Base-by-base conservation (phyloP, 2,329 filamentous ascomycete genomes). In the Xylariaceae sp. region DNA sequence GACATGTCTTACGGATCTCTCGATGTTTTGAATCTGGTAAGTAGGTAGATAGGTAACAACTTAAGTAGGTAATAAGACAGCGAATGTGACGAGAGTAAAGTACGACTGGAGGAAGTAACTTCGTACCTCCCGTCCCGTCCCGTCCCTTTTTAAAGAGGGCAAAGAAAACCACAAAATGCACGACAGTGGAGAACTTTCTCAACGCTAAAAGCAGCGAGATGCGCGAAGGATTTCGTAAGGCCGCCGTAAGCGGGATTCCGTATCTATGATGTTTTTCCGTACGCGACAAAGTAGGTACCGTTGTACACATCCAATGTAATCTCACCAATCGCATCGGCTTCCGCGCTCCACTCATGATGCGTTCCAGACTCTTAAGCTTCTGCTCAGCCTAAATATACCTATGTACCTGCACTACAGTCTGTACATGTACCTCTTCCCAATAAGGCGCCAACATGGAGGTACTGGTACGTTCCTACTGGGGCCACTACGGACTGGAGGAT, bases 1-100 rank as follows among this genome's bases (percentile, higher is more conserved):
- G 89, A 95, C 88, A 95, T 95, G 31, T 44, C 50, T 19, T 19
- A 19, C 19, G 52, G 12, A 29, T 35, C 39, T 43, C 19, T 45
- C 19, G 42, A 41, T 44, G 39, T 11, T 44, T 19, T 41, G 48
- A 27, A 37, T 39, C 4, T 30, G 30, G 39, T 12, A 27, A 8
- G 39, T 11, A 27, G 5, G n/a, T 8, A 29, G 19, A 19, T 19
- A 19, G 41, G 11, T 39, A 39, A 12, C 6, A 35, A 9, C 6
- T 9, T 35, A 35, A 6, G 34, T 19, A 19, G 19, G 19, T 19
- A 19, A 19, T 19, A 11, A 11, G 35, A 37, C 35, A 7, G 35
- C 12, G 35, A 37, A 11, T 37, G 35, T 9, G 35, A 19, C 1
- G 19, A 19, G 19, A 19, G 19, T 19, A 19, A 19, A 19, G 19